Base-by-base conservation (phyloP, 164 flowering plant genomes). In the Kalanchoe fedtschenkoi region DNA sequence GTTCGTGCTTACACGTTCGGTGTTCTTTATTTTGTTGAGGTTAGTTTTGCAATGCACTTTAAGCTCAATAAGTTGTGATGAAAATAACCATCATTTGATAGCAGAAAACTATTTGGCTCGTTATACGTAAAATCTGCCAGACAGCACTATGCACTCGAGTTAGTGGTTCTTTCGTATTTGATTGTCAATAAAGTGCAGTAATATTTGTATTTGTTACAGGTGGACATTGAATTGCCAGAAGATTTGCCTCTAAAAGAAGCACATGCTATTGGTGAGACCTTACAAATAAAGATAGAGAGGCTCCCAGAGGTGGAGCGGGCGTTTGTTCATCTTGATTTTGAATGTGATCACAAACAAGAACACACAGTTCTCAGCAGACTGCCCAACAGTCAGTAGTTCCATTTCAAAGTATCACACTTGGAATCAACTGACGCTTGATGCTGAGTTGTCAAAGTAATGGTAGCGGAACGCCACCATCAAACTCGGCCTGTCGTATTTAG, bases 301-400 rank as follows among this genome's bases (percentile, higher is more conserved):
- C 91, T 92, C 43, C 82, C 88, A 19, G 93, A 89, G 80, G 98
- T 92, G 2, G 98, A 92, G 70, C 76, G 95, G 11, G 96, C 98
- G 30, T 92, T 89, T 62, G 98, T 92, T 73, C 98, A 92, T 80
- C 89, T 92, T 16, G 98, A 92, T 71, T 87, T 66, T 63, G 98
- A 92, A 76, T 88, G 96, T 46, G 87, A 81, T 61, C 98, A 93
- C 68, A 93, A 86, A 71, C 98, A 97, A 6, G 98, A 93, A 76
- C 97, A 93, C 70, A 66, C 83, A 63, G 64, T 78, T 44, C 72
- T 67, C 41, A 63, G 55, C 65, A 65, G 65, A 55, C 62, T 78
- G 9, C 81, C 81, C 37, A 71, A 66, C 69, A 66, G 41, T 66
- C 58, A 72, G 64, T 51, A 51, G 56, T 51, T 11, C 6, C 28